These are phyloP conservation scores for Biscogniauxia marginata DNA, from an alignment of 2,329 filamentous ascomycete genomes.

Conservation along the genomic window DNA sequence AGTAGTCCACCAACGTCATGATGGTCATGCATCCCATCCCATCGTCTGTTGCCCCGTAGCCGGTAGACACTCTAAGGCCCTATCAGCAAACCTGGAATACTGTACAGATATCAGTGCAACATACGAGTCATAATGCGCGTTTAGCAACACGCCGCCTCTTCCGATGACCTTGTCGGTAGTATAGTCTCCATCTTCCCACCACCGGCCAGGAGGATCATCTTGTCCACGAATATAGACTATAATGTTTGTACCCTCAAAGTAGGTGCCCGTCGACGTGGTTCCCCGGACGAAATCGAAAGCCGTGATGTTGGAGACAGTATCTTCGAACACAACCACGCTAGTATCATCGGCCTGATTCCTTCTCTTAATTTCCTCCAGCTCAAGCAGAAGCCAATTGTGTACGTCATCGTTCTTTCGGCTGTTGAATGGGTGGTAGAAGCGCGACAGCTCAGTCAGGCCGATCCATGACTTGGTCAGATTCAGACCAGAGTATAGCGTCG, in stretches of 20 bases:
- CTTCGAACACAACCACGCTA: slow-evolving; percentile 71
- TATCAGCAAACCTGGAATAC: slow-evolving; percentile 13
- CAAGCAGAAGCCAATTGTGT: slow-evolving; percentile 69
- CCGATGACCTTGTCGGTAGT: slow-evolving; percentile 49
- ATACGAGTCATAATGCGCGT: slow-evolving; percentile 84
- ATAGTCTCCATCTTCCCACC: slow-evolving; percentile 59
- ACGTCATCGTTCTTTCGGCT: slow-evolving; percentile 79
- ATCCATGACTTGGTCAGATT: slow-evolving; percentile 85
- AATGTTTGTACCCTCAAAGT: slow-evolving; percentile 92
- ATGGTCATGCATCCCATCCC: slow-evolving; percentile 86
- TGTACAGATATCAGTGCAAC: slow-evolving; percentile 21
- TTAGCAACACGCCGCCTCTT: slow-evolving; percentile 81
- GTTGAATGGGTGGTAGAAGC: slow-evolving; percentile 84
- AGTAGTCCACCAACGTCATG: slow-evolving; percentile 83
- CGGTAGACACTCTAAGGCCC: slow-evolving; percentile 72
- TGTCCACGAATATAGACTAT: slow-evolving; percentile 86
- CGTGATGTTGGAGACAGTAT: slow-evolving; percentile 76
- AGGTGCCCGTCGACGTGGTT: slow-evolving; percentile 52
- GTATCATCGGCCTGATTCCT: slow-evolving; percentile 51
- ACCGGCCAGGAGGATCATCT: slow-evolving; percentile 69
- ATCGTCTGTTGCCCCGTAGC: slow-evolving; percentile 91
- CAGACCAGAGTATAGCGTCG: slow-evolving; percentile 59
- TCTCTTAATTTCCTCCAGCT: slow-evolving; percentile 68
- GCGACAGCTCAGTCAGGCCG: slow-evolving; percentile 75
- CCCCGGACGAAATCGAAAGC: slow-evolving; percentile 41